These are phyloP conservation scores for Kwoniella sp. DNA, from an alignment of 768 basidiomycete genomes.

Conservation along the genomic window DNA sequence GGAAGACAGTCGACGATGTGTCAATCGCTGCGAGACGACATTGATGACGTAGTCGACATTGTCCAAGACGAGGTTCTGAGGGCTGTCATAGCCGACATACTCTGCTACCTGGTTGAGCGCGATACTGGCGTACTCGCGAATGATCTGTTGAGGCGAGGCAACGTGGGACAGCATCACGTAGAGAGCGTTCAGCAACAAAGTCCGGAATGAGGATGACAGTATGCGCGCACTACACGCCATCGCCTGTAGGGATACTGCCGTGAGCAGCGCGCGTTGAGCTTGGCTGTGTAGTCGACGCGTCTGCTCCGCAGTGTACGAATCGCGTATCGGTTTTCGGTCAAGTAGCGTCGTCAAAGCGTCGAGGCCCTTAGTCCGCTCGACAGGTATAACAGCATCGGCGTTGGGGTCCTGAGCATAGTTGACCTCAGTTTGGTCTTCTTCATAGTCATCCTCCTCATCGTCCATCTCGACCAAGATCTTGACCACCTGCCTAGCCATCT, in stretches of 20 bases:
- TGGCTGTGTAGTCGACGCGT: conserved; percentile 34
- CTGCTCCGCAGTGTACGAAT: conserved; percentile 37
- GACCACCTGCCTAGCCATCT: conserved; percentile 61
- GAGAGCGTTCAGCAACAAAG: conserved; percentile 69
- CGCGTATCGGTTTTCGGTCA: conserved; percentile 39
- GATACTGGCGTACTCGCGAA: conserved; percentile 71
- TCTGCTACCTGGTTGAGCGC: conserved; percentile 67
- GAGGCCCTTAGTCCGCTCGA: conserved; percentile 67
- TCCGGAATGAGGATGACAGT: conserved; percentile 65
- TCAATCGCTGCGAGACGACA: conserved; percentile 76
- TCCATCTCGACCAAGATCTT: conserved; percentile 68
- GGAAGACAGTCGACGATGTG: conserved; percentile 69
- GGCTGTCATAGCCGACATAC: conserved; percentile 80
- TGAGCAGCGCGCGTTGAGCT: conserved; percentile 65
- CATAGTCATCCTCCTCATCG: conserved; percentile 54
- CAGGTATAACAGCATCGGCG: conserved; percentile 50
- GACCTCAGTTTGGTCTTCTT: conserved; percentile 25
- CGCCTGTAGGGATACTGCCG: conserved; percentile 66
- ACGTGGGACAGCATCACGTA: conserved; percentile 85
- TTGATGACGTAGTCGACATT: conserved; percentile 97
- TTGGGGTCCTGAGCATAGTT: conserved; percentile 1
- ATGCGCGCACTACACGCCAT: conserved; percentile 69
- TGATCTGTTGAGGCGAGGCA: conserved; percentile 63
- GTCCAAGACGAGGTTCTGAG: conserved; percentile 79
- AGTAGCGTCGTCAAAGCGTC: conserved; percentile 58